These are phyloP conservation scores for Raddia distichophylla DNA, from an alignment of 176 grass and related monocot genomes.

Conservation along the genomic window DNA sequence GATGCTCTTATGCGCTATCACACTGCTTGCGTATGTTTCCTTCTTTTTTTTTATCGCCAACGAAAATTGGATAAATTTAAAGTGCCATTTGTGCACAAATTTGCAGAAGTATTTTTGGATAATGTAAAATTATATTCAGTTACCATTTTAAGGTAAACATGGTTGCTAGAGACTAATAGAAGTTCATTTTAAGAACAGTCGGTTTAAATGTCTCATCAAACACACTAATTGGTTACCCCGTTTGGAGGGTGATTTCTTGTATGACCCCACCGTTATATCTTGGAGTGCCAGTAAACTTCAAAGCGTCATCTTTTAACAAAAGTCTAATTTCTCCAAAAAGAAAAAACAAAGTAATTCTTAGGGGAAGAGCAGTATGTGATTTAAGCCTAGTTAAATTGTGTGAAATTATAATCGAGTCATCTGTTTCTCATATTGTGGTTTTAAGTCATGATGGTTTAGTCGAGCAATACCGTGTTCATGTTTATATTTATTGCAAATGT, in stretches of 20 bases:
- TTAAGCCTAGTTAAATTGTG: neutral
- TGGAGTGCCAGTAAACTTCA: neutral
- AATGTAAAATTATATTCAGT: neutral
- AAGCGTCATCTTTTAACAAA: too few species aligned
- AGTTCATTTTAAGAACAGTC: too few species aligned
- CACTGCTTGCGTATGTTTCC: neutral
- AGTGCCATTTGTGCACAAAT: neutral
- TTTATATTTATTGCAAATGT: neutral
- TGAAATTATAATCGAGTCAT: neutral
- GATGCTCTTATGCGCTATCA: neutral
- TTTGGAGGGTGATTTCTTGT: neutral
- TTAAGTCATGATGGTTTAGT: neutral
- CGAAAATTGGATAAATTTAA: neutral
- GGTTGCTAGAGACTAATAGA: too few species aligned
- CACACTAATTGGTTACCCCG: neutral
- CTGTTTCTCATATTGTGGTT: neutral
- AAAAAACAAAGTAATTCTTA: too few species aligned
- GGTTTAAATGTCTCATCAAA: too few species aligned
- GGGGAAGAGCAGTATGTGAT: neutral
- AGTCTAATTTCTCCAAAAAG: too few species aligned
- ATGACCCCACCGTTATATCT: neutral
- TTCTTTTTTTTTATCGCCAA: neutral
- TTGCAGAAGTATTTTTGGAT: neutral
- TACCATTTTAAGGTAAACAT: too few species aligned
- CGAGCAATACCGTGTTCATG: neutral